These are phyloP conservation scores for Camelina laxa DNA, from an alignment of 345 rosid genomes.

Conservation along the genomic window DNA sequence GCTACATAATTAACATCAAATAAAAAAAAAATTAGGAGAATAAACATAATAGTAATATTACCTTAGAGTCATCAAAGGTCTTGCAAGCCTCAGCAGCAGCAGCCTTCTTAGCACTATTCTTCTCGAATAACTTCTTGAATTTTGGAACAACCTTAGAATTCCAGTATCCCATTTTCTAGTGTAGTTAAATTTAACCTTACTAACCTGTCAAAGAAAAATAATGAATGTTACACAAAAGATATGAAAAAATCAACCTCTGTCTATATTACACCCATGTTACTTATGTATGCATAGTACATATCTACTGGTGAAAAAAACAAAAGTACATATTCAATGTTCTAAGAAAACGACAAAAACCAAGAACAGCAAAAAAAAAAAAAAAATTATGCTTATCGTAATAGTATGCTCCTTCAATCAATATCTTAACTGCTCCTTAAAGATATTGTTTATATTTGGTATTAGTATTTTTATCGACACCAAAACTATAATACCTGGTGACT, in stretches of 20 bases:
- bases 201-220: constrained; percentile 20
- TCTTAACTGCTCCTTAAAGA: constrained; percentile 10
- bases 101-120: constrained; percentile 65
- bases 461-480: constrained; percentile 12
- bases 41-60: constrained; percentile 48
- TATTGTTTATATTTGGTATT: constrained; percentile 6
- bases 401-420: constrained; percentile 14
- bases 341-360: constrained; percentile 39
- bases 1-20: background rate
- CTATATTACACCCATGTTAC: constrained; percentile 22
- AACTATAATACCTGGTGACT: background rate
- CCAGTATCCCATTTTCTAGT: constrained; percentile 72
- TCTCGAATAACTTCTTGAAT: constrained; percentile 85
- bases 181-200: constrained; percentile 20
- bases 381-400: constrained; percentile 3
- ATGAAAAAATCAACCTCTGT: background rate
- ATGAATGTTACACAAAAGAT: background rate
- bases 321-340: constrained; percentile 22
- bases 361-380: constrained; percentile 7
- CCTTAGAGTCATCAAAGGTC: constrained; percentile 82
- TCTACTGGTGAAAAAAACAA: constrained; percentile 34
- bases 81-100: constrained; percentile 87
- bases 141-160: constrained; percentile 78
- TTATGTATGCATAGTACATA: constrained; percentile 29
- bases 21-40: background rate